Evolutionary conservation across 139 green algal genomes (phyloP).

Genomic region (Chlorella sp.): DNA sequence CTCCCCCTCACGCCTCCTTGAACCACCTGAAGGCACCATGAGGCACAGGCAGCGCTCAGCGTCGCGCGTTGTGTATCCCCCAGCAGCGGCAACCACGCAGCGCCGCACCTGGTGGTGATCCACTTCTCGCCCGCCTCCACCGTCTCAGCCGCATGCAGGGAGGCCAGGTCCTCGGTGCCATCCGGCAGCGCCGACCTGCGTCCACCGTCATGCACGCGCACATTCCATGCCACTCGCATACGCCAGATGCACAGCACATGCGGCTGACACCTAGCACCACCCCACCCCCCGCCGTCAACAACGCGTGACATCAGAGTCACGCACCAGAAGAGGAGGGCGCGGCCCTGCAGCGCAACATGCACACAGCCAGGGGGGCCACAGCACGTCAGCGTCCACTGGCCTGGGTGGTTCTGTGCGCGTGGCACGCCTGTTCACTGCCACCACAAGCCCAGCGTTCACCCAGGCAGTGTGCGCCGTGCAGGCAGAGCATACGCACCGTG

Average conservation of each 20-base stretch:
- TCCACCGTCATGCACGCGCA: background rate
- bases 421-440: too few relatives aligned
- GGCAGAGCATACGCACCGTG: too few relatives aligned
- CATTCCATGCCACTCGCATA: background rate
- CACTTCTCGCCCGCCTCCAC: constrained; percentile 60
- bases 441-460: too few relatives aligned
- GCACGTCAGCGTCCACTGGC: too few relatives aligned
- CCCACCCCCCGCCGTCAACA: background rate
- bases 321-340: background rate
- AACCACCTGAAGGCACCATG: background rate
- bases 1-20: too few relatives aligned
- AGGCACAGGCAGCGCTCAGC: too few relatives aligned
- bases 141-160: constrained; percentile 48
- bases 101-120: constrained; percentile 39
- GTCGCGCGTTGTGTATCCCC: too few relatives aligned
- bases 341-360: background rate
- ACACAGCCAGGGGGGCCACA: background rate
- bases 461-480: too few relatives aligned
- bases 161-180: constrained; percentile 48
- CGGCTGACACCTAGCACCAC: background rate
- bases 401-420: too few relatives aligned
- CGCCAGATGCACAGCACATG: background rate
- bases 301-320: background rate
- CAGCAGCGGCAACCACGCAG: background rate
- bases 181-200: constrained; percentile 45